Evolutionary conservation across 345 rosid species (phyloP).

Genomic region (Leavenworthia alabamica): DNA sequence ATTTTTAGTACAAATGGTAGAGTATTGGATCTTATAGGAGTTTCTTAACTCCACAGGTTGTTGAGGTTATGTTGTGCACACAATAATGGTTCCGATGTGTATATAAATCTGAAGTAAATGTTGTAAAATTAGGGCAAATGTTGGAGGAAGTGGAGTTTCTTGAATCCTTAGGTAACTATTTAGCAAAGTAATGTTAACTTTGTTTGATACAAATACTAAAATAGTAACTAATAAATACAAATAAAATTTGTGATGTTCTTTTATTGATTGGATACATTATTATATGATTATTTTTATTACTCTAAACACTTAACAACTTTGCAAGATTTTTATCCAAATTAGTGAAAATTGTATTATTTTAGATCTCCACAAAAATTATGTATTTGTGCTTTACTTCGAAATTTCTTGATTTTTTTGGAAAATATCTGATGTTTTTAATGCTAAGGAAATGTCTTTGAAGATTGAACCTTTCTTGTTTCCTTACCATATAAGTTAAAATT

Average conservation of each 20-base stretch:
- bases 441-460: background rate
- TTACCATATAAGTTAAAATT: conserved; percentile 2
- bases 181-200: conserved; percentile 39
- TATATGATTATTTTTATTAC: background rate
- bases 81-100: too few relatives aligned
- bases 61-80: too few relatives aligned
- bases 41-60: too few relatives aligned
- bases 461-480: conserved; percentile 2
- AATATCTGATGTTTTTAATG: background rate
- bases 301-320: background rate
- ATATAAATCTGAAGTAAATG: too few relatives aligned
- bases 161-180: too few relatives aligned
- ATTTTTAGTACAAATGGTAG: too few relatives aligned
- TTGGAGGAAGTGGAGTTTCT: too few relatives aligned
- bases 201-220: too few relatives aligned
- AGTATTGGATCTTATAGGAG: too few relatives aligned
- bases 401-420: background rate
- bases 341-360: background rate
- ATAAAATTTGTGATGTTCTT: background rate
- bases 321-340: background rate
- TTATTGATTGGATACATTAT: background rate
- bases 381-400: background rate
- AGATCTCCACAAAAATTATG: background rate
- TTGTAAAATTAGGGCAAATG: too few relatives aligned
- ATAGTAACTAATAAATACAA: too few relatives aligned